Evolutionary conservation across 2,329 filamentous ascomycete species (phyloP).

Genomic region (Hortaea werneckii): DNA sequence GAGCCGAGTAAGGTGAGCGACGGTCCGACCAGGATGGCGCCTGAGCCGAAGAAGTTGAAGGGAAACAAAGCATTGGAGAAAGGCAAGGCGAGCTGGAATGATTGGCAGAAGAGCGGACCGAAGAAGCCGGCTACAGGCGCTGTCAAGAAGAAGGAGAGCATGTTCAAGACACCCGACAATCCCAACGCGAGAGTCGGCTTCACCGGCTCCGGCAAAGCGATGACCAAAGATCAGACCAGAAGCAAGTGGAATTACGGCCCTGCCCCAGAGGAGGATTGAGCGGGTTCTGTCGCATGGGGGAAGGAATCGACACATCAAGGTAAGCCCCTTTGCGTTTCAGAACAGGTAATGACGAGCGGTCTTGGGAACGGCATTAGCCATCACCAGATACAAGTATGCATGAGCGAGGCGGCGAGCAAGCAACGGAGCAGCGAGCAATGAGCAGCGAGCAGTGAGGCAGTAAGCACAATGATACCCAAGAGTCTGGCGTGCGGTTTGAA

Average conservation of each 20-base stretch:
- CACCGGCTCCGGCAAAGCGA: slow-evolving; percentile 85
- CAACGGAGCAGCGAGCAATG: no score
- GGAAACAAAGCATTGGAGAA: slow-evolving; percentile 86
- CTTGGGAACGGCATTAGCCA: not conserved
- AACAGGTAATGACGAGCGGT: not conserved
- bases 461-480: no score
- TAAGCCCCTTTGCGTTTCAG: not conserved
- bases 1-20: slow-evolving; percentile 54
- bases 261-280: not conserved
- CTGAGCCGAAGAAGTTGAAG: slow-evolving; percentile 66
- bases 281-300: not conserved
- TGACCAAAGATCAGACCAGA: slow-evolving; percentile 66
- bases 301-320: not conserved
- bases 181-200: slow-evolving; percentile 88
- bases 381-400: no score
- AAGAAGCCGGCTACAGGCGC: slow-evolving; percentile 18
- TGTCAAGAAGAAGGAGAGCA: slow-evolving; percentile 20
- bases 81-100: slow-evolving; percentile 88
- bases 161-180: slow-evolving; percentile 60
- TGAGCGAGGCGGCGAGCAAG: no score
- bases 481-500: not conserved
- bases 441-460: no score
- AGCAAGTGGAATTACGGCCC: slow-evolving; percentile 13
- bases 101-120: slow-evolving; percentile 65
- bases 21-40: slow-evolving; percentile 34